Evolutionary conservation across 441 rosid species (phyloP).

Genomic region (Pelargonium australe): DNA sequence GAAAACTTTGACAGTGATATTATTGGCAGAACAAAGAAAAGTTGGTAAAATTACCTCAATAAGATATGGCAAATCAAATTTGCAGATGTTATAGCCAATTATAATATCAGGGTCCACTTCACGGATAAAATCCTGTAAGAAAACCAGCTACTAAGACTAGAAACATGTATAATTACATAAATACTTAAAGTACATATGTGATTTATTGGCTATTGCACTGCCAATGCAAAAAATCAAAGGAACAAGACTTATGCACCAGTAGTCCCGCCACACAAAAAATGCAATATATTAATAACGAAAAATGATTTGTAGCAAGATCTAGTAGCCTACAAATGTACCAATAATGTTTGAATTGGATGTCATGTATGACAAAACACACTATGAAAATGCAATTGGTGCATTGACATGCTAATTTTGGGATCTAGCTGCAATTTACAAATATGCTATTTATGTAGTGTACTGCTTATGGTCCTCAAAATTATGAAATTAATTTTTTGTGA

Average conservation of each 20-base stretch:
- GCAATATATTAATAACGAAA: neutral
- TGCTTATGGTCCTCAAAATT: neutral
- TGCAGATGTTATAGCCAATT: conserved; percentile 98
- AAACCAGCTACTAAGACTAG: conserved; percentile 19
- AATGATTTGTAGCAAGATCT: too few species aligned
- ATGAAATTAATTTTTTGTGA: neutral
- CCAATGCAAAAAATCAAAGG: neutral
- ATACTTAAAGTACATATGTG: neutral
- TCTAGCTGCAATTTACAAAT: too few species aligned
- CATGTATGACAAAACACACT: too few species aligned
- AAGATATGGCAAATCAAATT: conserved; percentile 94
- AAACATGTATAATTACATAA: neutral
- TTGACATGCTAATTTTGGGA: neutral
- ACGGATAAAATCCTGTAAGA: conserved; percentile 73
- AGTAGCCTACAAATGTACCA: too few species aligned
- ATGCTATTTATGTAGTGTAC: neutral
- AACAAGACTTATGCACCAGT: neutral
- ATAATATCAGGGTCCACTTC: conserved; percentile 95
- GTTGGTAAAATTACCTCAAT: conserved; percentile 62
- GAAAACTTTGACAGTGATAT: conserved; percentile 9
- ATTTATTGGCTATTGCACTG: neutral
- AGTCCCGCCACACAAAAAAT: neutral
- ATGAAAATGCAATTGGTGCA: too few species aligned
- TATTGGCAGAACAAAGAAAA: conserved; percentile 3
- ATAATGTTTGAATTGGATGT: too few species aligned